A percentile compares a stretch with the other conserved stretches of the same genome.
Evolutionary conservation across 129 eudicot genomes (phyloP).

Genomic region (Kitagawia praeruptora): DNA sequence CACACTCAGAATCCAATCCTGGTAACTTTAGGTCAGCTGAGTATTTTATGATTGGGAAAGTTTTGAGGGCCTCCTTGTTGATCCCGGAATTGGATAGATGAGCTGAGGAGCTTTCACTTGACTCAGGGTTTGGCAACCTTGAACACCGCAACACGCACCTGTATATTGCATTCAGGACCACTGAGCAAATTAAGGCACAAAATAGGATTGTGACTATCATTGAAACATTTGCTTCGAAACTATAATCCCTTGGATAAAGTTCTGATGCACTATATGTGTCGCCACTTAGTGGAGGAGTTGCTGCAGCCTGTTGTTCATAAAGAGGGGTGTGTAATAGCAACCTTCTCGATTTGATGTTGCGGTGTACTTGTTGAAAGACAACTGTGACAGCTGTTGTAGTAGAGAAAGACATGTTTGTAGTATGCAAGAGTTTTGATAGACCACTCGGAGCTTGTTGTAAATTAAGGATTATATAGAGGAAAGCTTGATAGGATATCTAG

Average conservation of each 20-base stretch:
- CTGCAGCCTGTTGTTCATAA: background rate
- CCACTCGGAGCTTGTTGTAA: background rate
- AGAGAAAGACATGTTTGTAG: slow-evolving; percentile 18
- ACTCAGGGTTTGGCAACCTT: slow-evolving; percentile 18
- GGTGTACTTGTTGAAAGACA: slow-evolving; percentile 14
- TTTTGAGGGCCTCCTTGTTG: slow-evolving; percentile 55
- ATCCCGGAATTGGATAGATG: slow-evolving; percentile 46
- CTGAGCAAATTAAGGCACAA: slow-evolving; percentile 71
- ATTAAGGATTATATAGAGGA: slow-evolving; percentile 12
- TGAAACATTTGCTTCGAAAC: slow-evolving; percentile 65
- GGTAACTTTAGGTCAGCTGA: slow-evolving; percentile 43
- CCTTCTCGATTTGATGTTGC: slow-evolving; percentile 31
- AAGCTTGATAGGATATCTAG: background rate
- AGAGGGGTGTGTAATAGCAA: slow-evolving; percentile 26
- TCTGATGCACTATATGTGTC: slow-evolving; percentile 6
- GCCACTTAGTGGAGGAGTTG: slow-evolving; percentile 7
- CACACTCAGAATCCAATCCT: slow-evolving; percentile 58
- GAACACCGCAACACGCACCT: slow-evolving; percentile 61
- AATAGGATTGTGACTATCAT: slow-evolving; percentile 69
- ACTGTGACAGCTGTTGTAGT: slow-evolving; percentile 9
- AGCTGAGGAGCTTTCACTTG: slow-evolving; percentile 6
- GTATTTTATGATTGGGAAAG: slow-evolving; percentile 47
- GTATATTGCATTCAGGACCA: slow-evolving; percentile 64
- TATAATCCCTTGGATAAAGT: slow-evolving; percentile 15
- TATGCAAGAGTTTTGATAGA: background rate